Base-by-base conservation (phyloP, 352 stramenopile species). In the Thraustotheca clavata region DNA sequence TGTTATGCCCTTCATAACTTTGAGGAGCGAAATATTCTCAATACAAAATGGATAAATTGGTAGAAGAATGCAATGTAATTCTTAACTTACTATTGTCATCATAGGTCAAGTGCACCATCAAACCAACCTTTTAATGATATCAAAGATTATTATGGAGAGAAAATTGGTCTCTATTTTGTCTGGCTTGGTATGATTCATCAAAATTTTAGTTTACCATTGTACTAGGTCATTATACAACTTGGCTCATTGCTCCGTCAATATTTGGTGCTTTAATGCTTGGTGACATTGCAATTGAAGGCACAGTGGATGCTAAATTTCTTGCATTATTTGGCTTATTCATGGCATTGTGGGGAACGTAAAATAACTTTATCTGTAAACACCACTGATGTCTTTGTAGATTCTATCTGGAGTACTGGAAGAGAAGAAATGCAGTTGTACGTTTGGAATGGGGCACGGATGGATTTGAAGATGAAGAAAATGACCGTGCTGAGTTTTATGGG, bases 111-210 rank as follows among this genome's bases (percentile, higher is more conserved):
- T 12, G 69, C 73, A 11, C 82, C 82, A 2, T 88, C 75, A 77
- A 35, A 38, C 27, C 82, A 91, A 46, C 82, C 82, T 16, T 57
- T 88, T 3, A 9, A n/a, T 5, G 54, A 70, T 12, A 91, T 91
- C 69, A 89, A 89, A 47, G 76, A 89, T 67, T 91, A 91, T 52
- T 91, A 88, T 62, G 82, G 82, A 31, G 82, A 88, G 59, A 91
- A 98, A 74, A 86, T 99, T 20, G 92, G 90, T 0, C 94, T 99
- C 60, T 99, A 98, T 80, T 99, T 98, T 72, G 87, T 94, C 39
- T 99, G 94, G 88, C 73, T 98, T 0, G 43, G 43, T 50, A 50
- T 43, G 38, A 20, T 20, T 20, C 16, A 18, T 20, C 43, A 50
- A 12, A 6, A 50, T 29, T 14, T 50, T 22, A 50, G 43, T 14